Percentiles rank a stretch among this genome's conserved stretches.
Evolutionary conservation across 139 green algal genomes (phyloP).

Genomic region (Coelastrella sp.): DNA sequence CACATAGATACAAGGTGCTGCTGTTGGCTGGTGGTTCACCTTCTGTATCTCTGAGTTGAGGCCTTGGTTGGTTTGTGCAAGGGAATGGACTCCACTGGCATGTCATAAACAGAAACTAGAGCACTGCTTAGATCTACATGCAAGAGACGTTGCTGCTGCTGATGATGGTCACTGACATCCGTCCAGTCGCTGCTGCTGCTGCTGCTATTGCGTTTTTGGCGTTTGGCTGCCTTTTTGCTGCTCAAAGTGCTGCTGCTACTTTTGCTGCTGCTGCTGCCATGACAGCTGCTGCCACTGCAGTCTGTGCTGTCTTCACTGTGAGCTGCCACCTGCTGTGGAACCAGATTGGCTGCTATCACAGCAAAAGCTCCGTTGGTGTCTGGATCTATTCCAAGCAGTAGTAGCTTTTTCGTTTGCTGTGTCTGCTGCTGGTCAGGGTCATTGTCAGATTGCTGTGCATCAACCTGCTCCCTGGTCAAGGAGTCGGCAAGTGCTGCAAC

Average conservation of each 20-base stretch:
- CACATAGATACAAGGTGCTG: not conserved
- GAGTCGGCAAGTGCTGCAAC: not conserved
- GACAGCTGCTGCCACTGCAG: not conserved
- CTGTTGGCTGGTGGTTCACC: not conserved
- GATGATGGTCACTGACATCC: no score
- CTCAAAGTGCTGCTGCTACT: not conserved
- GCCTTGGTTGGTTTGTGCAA: conserved; percentile 10
- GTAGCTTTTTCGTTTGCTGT: no score
- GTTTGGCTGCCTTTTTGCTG: not conserved
- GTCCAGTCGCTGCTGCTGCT: not conserved
- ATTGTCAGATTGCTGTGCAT: not conserved
- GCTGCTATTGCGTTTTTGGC: not conserved
- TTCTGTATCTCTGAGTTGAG: not conserved
- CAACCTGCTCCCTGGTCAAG: not conserved
- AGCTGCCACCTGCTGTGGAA: not conserved
- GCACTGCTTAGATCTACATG: not conserved
- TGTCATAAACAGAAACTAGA: conserved; percentile 62
- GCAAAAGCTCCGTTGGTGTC: not conserved
- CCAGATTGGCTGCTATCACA: not conserved
- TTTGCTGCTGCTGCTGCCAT: not conserved
- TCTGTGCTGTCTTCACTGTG: not conserved
- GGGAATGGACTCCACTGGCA: conserved; percentile 53
- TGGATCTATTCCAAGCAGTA: no score
- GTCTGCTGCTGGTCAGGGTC: no score
- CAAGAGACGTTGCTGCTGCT: conserved; percentile 23